These are phyloP conservation scores for Apiotrichum montevideense DNA, from an alignment of 1,284 basidiomycete genomes.

Conservation along the genomic window DNA sequence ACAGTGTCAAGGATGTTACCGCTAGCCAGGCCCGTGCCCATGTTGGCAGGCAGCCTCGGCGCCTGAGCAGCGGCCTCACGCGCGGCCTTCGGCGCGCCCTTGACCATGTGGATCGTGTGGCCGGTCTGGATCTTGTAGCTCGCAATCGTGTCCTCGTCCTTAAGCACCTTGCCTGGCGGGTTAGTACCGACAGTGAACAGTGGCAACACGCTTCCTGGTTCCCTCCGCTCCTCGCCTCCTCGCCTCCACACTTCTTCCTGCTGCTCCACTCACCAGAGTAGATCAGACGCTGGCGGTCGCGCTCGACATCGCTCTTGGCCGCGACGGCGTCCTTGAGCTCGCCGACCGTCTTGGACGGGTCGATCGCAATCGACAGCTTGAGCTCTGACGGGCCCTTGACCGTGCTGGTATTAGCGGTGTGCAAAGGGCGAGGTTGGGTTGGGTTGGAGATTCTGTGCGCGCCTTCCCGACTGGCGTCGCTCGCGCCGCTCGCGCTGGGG, in stretches of 20 bases:
- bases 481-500: no score
- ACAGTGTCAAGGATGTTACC: conserved; percentile 54
- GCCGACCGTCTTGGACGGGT: conserved; percentile 60
- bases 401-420: conserved; percentile 28
- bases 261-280: conserved; percentile 60
- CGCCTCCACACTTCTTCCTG: no score
- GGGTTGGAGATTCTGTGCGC: no score
- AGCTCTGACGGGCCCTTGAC: conserved; percentile 72
- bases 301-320: conserved; percentile 72
- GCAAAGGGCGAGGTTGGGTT: no score
- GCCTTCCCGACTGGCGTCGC: no score
- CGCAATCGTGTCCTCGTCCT: conserved; percentile 77
- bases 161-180: conserved; percentile 44
- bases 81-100: conserved; percentile 61
- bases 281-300: conserved; percentile 75
- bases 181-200: background rate
- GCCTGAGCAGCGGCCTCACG: conserved; percentile 29
- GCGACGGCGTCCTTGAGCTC: conserved; percentile 83
- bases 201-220: no score
- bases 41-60: conserved; percentile 59
- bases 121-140: conserved; percentile 70
- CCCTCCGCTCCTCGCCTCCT: no score
- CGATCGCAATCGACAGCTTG: conserved; percentile 77
- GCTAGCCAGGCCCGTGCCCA: conserved; percentile 73
- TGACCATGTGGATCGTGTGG: conserved; percentile 91